Evolutionary conservation across 225 moss, liverwort and hornwort species (phyloP), one percentile per base, ranked within the genome.

Genomic region (Pseudisothecium myosuroides): DNA sequence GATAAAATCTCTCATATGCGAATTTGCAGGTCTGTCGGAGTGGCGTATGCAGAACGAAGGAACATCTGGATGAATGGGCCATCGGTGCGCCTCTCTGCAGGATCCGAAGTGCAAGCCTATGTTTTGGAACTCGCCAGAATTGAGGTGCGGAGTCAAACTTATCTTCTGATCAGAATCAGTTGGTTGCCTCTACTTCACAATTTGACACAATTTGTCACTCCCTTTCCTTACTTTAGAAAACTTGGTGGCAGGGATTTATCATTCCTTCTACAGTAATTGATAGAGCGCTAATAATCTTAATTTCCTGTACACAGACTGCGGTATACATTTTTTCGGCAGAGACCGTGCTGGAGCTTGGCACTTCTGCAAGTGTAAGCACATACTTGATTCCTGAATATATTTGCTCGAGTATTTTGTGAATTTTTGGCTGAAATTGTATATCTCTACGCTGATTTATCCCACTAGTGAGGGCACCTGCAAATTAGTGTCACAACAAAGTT

Each of bases 261-360:
- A n/a, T 47, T 68, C 67, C 45, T 83, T 83, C 69, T 32, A 9
- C 13, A 74, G 80, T 56, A 24, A 31, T 62, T 84, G 76, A 76
- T 8, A 49, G 36, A 56, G 49, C 50, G 12, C 69, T 87, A 4
- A 45, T 31, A 12, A n/a, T 16, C 43, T 67, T n/a, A n/a, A n/a
- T n/a, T 34, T 31, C 85, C 27, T 34, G 15, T 34, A 34, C n/a
- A n/a, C 94, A 95, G 94, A 98, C 98, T 43, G 71, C 92, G 72
- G 80, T 96, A 27, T 96, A 95, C 92, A 92, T 96, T 82, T 93
- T 95, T 7, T 94, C 85, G 89, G 91, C 79, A 47, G 81, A 88
- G n/a, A 86, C 85, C 55, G 98, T 98, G 56, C 93, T 98, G 82
- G 98, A 98, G 93, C 82, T 98, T 28, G 98, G 98, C 43, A 89